These are phyloP conservation scores for Annulohypoxylon bovei DNA, from an alignment of 495 filamentous ascomycete genomes.

Conservation along the genomic window DNA sequence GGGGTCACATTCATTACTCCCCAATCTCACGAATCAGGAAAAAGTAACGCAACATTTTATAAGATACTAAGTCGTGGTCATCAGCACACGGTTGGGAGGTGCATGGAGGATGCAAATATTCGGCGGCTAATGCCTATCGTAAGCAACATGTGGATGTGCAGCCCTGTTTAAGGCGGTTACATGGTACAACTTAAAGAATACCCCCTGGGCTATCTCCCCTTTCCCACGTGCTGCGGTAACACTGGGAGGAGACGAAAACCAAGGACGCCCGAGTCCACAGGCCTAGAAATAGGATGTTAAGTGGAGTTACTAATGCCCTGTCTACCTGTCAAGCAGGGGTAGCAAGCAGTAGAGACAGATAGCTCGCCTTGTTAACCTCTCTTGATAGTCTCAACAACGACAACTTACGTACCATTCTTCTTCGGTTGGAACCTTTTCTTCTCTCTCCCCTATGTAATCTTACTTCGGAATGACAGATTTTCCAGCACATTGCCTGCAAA, in stretches of 20 bases:
- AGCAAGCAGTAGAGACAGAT: not conserved
- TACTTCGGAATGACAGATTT: not conserved
- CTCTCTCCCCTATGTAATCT: not conserved
- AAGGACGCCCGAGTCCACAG: not conserved
- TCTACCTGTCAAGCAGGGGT: conserved; percentile 22
- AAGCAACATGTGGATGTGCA: conserved; percentile 5
- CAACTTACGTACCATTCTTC: not conserved
- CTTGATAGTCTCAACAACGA: not conserved
- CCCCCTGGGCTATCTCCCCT: conserved; percentile 1
- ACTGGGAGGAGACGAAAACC: conserved; percentile 16
- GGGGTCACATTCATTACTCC: not conserved
- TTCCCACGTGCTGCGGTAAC: conserved; percentile 34
- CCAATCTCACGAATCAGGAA: not conserved
- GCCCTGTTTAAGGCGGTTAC: conserved; percentile 11
- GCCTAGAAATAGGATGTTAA: conserved; percentile 21
- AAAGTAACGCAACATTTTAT: not conserved
- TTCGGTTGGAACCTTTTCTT: not conserved
- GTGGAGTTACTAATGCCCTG: conserved; percentile 15
- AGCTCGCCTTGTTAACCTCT: not conserved
- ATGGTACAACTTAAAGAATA: not conserved
- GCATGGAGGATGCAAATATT: not conserved
- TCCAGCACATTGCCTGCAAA: not conserved
- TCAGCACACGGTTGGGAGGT: too few relatives aligned
- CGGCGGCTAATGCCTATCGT: not conserved
- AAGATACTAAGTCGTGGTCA: not conserved